phyloP scores from a whole-genome alignment of 345 rosid genomes.

The Brassica rapa region DNA sequence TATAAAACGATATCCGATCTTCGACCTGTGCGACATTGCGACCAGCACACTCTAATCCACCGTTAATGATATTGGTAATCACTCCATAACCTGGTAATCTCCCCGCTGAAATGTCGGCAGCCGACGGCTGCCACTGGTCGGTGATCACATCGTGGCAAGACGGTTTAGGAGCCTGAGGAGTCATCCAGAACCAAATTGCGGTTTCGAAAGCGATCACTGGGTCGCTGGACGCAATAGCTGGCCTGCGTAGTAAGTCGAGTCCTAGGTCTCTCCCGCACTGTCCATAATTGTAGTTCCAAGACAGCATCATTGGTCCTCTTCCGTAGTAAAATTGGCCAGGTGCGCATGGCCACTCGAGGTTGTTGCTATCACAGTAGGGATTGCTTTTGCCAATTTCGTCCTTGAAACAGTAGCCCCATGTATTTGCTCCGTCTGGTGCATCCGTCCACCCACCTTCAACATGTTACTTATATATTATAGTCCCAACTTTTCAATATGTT shows the following conservation, averaged over 20 bases:
- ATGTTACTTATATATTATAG: not conserved
- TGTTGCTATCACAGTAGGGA: not conserved
- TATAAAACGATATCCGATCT: conserved; percentile 62
- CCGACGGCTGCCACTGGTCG: not conserved
- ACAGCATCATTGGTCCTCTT: not conserved
- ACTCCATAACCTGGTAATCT: not conserved
- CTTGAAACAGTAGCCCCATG: not conserved
- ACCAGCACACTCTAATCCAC: not conserved
- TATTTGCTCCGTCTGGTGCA: not conserved
- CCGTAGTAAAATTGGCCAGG: not conserved
- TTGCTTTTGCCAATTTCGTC: not conserved
- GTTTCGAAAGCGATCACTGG: not conserved
- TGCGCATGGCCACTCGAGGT: not conserved
- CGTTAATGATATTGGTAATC: not conserved
- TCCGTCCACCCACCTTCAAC: not conserved
- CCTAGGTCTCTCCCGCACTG: not conserved
- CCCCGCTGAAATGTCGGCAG: not conserved
- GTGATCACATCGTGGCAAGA: not conserved
- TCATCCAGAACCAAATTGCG: not conserved
- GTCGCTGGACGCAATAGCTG: not conserved
- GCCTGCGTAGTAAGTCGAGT: not conserved
- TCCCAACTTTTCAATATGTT: too few species aligned
- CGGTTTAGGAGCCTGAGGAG: not conserved
- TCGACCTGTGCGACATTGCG: conserved; percentile 35
- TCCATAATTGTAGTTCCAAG: not conserved